phyloP scores from a whole-genome alignment of 176 grass and related monocot genomes.

The Hsuehochloa calcarea region DNA sequence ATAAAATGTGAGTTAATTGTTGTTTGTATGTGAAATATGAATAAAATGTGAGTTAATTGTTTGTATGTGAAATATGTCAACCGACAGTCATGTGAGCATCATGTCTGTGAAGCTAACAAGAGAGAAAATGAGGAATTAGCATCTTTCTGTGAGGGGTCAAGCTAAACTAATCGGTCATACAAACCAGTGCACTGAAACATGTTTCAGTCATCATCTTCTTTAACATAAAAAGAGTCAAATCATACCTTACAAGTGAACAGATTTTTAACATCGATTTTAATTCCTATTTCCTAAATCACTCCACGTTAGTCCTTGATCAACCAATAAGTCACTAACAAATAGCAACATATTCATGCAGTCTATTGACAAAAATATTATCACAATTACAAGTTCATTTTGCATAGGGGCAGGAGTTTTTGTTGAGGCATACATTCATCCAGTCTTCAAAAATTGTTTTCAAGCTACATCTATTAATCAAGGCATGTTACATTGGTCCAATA shows the following conservation, averaged over 20 bases:
- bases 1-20: constrained; percentile 1
- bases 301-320: background rate
- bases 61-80: background rate
- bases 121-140: background rate
- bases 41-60: constrained; percentile 1
- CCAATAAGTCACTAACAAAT: background rate
- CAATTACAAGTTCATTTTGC: background rate
- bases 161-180: background rate
- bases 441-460: background rate
- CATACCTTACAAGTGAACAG: background rate
- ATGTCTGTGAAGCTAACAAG: background rate
- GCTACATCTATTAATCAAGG: background rate
- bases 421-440: background rate
- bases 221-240: background rate
- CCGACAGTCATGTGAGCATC: background rate
- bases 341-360: background rate
- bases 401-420: background rate
- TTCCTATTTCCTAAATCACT: constrained; percentile 8
- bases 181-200: constrained; percentile 14
- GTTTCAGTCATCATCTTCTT: background rate
- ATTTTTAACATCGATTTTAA: background rate
- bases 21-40: constrained; percentile 1
- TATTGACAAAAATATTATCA: background rate
- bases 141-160: background rate
- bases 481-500: too few species aligned